Base-by-base conservation (phyloP, 2,329 filamentous ascomycete genomes). In the Tolypocladium paradoxum region DNA sequence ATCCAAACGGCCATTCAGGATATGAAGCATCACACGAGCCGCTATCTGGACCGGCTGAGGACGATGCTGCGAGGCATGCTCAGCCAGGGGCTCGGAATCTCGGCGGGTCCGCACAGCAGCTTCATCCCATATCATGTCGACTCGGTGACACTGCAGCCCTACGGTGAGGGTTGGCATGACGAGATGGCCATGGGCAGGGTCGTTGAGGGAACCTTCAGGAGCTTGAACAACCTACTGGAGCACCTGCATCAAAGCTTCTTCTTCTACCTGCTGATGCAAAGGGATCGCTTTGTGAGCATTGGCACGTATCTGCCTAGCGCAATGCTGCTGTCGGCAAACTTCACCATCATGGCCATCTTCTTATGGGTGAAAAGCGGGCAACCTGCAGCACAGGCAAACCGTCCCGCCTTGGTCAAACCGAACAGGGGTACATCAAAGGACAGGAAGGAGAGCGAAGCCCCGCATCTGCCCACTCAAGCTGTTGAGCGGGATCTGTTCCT, bases 241-340 rank as follows among this genome's bases (percentile, higher is more conserved):
- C 91, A 99, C 67, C 77, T 99, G 56, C 93, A 99, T 67, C 93
- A 99, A 72, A 96, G 91, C 68, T 99, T 99, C 76, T 99, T 99
- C 79, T 97, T 99, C 73, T 99, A 99, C 68, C 76, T 99, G 50
- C 78, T 99, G 46, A 90, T 97, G 82, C 86, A 95, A 60, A 82
- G 85, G 33, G 88, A 93, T 62, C 84, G 91, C 12, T 99, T 99
- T 66, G 93, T 97, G 61, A 97, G 91, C 70, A 99, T 99, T 58
- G 93, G 93, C 18, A 99, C 92, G 1, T 99, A 99, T 65, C 78
- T 99, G 4, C 93, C 93, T 0, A 95, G 90, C 61, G 93, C 93
- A n/a, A 99, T 99, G 93, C 73, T 97, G 50, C 79, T 99, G 54
- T 93, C 93, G 2, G 87, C 85, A 45, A 96, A 91, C 68, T 97